A percentile compares a stretch with the other conserved stretches of the same genome.
phyloP scores from a whole-genome alignment of 257 asterid species.

The Primulina huaijiensis region DNA sequence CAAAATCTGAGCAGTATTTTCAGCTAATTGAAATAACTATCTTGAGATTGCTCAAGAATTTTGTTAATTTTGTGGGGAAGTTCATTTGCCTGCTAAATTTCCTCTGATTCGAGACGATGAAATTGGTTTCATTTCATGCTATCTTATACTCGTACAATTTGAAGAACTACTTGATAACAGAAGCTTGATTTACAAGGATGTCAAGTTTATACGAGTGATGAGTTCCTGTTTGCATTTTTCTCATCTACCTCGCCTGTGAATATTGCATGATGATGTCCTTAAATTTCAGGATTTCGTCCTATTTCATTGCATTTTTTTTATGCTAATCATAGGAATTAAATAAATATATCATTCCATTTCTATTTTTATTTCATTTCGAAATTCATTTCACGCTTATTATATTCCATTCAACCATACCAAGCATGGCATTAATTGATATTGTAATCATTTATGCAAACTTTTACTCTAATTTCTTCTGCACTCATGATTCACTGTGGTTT shows the following conservation, averaged over 20 bases:
- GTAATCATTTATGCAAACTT: too few relatives aligned
- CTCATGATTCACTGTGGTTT: too few relatives aligned
- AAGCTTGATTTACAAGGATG: neutral
- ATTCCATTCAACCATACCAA: too few relatives aligned
- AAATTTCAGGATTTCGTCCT: constrained; percentile 6
- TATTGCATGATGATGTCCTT: neutral
- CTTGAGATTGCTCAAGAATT: neutral
- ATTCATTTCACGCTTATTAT: too few relatives aligned
- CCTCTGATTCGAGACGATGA: neutral
- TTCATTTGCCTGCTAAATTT: neutral
- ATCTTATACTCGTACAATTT: neutral
- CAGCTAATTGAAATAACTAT: neutral
- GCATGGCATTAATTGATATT: too few relatives aligned
- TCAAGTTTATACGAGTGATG: neutral
- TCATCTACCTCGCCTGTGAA: neutral
- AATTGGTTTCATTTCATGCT: neutral
- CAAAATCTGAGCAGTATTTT: neutral
- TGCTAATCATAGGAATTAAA: too few relatives aligned
- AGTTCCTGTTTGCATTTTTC: neutral
- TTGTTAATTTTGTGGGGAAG: neutral
- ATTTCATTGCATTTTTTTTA: too few relatives aligned
- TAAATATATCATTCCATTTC: too few relatives aligned
- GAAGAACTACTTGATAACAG: neutral
- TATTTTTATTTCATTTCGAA: too few relatives aligned
- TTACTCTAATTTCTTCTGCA: too few relatives aligned